Base-by-base conservation (phyloP, 2,329 filamentous ascomycete species). In the Phaeoacremonium minimum region DNA sequence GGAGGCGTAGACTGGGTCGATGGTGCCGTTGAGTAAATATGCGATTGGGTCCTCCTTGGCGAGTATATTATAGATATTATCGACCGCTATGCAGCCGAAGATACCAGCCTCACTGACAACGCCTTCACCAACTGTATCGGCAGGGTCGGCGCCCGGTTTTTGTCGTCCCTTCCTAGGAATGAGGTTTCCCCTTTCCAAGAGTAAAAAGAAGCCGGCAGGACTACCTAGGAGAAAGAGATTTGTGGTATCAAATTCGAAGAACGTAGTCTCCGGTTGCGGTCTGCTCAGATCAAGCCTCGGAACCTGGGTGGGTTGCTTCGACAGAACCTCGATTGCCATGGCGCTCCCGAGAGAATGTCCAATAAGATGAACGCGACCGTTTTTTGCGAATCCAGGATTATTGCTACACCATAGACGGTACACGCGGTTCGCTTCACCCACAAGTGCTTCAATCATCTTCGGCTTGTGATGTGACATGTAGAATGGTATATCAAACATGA, bases 401-500 rank as follows among this genome's bases (percentile, higher is more conserved):
- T 97, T 96, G 32, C 76, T 75, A 53, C 90, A 96, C 93, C 93
- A 98, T 2, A 97, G 73, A 14, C 86, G 79, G 56, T 95, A 97
- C n/a, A 98, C 87, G 5, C 91, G 79, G 53, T 98, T 98, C 7
- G 93, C 91, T 64, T 98, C 93, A 40, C 75, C 76, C 28, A 95
- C 83, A 32, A 96, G 81, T 2, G 93, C 90, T 30, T 83, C 75
- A 34, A 95, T 85, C 90, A 98, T 97, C 59, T 89, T 95, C 4
- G 83, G 78, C 52, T 97, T 95, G 62, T 97, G 91, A 41, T 94
- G 86, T 1, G 91, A 97, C 64, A 98, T 83, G 63, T 97, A 98
- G 56, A 95, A 97, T 0, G 93, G 93, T 33, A 98, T 91, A 56
- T 98, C 93, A 33, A 97, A 83, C 88, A 98, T 96, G 49, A 98